Evolutionary conservation across 2,329 filamentous ascomycete species (phyloP), one percentile per base, ranked within the genome.

Genomic region (Claviceps sorghi): DNA sequence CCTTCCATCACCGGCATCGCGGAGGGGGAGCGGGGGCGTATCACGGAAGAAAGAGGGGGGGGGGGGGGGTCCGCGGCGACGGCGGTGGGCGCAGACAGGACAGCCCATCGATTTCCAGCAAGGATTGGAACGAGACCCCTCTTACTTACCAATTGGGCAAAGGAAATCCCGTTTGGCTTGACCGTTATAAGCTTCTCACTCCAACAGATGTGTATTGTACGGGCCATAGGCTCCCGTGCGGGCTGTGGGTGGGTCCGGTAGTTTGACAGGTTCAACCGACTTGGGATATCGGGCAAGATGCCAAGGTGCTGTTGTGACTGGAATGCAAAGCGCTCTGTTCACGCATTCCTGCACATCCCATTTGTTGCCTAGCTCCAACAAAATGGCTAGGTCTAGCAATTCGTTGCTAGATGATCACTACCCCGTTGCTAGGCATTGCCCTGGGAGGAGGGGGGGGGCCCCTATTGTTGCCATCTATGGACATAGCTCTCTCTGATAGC

Each of bases 311-410:
- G 43, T 47, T 42, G 42, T 19, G 52, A 54, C 54, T 55, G 54
- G 54, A 55, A 55, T 55, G 54, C 48, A 41, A 45, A 49, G 46
- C 54, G 53, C 48, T 42, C 52, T 55, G 44, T 53, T 51, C 51
- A 53, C 49, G 45, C 52, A 55, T 55, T 55, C 52, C 54, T 54
- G 47, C 41, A 42, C 36, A 45, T 55, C 36, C 52, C 52, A 53
- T 49, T 49, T 51, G 19, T 34, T 46, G 45, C 41, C 50, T 51
- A 47, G 49, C 47, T 13, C 52, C 49, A 49, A 48, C 45, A 53
- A 55, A 50, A 53, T 49, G 49, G 43, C 29, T 49, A 38, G 46
- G 44, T 29, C 54, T 47, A 47, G 41, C 40, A 55, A 55, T 45
- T 44, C 32, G 53, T 55, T 55, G 53, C 53, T 53, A 55, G 38